Conservation (phyloP, 78 protist genomes). For the Ministeria vibrans region DNA sequence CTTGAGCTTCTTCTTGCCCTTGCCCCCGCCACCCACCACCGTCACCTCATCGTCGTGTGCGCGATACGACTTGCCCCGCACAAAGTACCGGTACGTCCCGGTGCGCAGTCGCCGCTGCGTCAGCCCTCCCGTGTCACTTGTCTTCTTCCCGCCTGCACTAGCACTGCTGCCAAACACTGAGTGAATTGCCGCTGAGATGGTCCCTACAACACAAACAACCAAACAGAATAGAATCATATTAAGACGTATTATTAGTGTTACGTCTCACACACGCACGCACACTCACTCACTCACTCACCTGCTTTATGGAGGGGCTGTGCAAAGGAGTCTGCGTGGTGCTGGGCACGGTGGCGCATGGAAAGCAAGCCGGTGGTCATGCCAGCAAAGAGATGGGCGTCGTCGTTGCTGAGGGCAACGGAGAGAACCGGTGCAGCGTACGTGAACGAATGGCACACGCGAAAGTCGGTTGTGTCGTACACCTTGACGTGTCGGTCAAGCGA, state of each 20-base stretch:
- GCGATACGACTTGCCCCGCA: slow-evolving; percentile 1
- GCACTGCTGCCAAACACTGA: no score
- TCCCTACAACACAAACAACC: no score
- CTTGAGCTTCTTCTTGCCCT: not conserved
- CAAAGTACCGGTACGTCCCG: slow-evolving; percentile 4
- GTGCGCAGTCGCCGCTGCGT: not conserved
- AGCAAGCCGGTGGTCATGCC: not conserved
- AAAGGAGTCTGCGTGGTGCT: not conserved
- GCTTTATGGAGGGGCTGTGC: no score
- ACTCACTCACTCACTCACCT: no score
- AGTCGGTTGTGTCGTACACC: slow-evolving; percentile 15
- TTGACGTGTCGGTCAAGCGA: slow-evolving; percentile 37
- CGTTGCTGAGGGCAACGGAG: slow-evolving; percentile 14
- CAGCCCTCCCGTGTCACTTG: no score
- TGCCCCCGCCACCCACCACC: slow-evolving; percentile 1
- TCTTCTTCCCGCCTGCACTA: no score
- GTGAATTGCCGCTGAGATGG: no score
- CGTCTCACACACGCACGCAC: no score
- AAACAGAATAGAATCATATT: no score
- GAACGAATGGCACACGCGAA: slow-evolving; percentile 13
- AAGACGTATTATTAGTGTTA: no score
- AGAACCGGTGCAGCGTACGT: slow-evolving; percentile 26
- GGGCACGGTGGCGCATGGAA: slow-evolving; percentile 2
- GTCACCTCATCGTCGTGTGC: not conserved
- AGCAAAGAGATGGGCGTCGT: slow-evolving; percentile 20